Base-by-base conservation (phyloP, 176 grass and related monocot species). In the Coix lacrymajobi region DNA sequence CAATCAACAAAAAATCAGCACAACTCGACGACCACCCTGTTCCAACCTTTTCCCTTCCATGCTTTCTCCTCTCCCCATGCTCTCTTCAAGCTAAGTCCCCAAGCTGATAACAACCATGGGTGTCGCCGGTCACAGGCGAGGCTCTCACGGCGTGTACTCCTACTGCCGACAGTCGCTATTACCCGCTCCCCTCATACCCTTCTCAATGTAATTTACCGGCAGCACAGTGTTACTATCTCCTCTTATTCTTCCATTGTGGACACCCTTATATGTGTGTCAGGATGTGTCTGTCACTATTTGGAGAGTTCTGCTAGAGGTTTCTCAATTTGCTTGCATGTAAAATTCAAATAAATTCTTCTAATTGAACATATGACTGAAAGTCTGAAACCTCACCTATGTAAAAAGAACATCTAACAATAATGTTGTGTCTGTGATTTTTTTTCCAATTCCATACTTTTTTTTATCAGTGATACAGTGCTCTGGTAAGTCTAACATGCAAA, bases 341-440 rank as follows among this genome's bases (percentile, higher is more conserved):
- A 54, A 84, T 74, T 46, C 33, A 66, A 25, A 84, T 31, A 66
- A 46, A 66, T 84, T 31, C 39, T 56, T 77, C 79, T 58, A 80
- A 46, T n/a, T 80, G n/a, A 79, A 28, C 29, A 68, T 78, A 46
- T 66, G 29, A 74, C 26, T 38, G 60, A 84, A 79, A 72, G 29
- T 67, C 26, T 38, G 60, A 84, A 79, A 72, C 78, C 66, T 16
- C 25, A 72, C 33, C 14, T 46, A 4, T 43, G 31, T 62, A 54
- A 87, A 73, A 28, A 88, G 39, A 84, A 69, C 39, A 84, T 68
- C 19, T 67, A 44, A 31, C n/a, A 15, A 64, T 74, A 48, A 38
- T 15, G 79, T 68, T 68, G 75, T 73, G 61, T 41, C 20, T 54
- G 36, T 45, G 68, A 37, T 41, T 71, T 66, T 29, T 41, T 62